Conservation (phyloP, 2,329 filamentous ascomycete species). For the Helminthosporium solani region DNA sequence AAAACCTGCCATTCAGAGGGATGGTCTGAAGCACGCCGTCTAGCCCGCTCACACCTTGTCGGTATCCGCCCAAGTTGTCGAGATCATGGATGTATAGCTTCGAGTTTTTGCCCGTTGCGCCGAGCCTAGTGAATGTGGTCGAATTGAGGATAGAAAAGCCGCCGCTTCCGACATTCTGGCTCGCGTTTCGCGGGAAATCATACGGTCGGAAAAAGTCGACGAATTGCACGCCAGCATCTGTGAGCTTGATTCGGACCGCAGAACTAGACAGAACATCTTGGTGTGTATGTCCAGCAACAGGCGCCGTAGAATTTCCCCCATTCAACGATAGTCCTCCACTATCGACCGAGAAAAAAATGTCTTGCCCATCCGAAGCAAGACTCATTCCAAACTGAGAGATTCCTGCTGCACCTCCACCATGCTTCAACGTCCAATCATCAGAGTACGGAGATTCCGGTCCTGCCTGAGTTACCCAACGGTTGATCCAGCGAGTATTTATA, state of each 20-base stretch:
- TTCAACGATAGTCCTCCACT: constrained; percentile 7
- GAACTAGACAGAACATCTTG: constrained; percentile 14
- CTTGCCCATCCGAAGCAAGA: constrained; percentile 19
- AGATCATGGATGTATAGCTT: constrained; percentile 26
- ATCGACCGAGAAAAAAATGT: constrained; percentile 20
- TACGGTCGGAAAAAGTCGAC: constrained; percentile 18
- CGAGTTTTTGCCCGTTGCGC: constrained; percentile 33
- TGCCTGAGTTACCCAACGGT: constrained; percentile 19
- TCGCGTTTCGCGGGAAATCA: constrained; percentile 9
- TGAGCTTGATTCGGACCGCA: constrained; percentile 8
- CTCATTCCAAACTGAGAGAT: constrained; percentile 21
- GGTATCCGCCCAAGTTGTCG: constrained; percentile 27
- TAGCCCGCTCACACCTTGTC: constrained; percentile 17
- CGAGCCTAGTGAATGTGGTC: constrained; percentile 23
- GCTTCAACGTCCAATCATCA: constrained; percentile 18
- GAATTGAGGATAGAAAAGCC: constrained; percentile 18
- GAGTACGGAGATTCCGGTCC: constrained; percentile 12
- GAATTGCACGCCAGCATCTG: constrained; percentile 14
- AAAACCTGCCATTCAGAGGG: constrained; percentile 18
- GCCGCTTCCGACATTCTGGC: constrained; percentile 19
- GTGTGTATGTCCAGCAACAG: constrained; percentile 7
- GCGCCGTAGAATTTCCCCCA: constrained; percentile 2
- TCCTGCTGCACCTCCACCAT: constrained; percentile 20
- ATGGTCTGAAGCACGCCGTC: constrained; percentile 27
- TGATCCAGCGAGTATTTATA: constrained; percentile 12